phyloP scores from a whole-genome alignment of 768 basidiomycete genomes.

The Crassisporium funariophilum region DNA sequence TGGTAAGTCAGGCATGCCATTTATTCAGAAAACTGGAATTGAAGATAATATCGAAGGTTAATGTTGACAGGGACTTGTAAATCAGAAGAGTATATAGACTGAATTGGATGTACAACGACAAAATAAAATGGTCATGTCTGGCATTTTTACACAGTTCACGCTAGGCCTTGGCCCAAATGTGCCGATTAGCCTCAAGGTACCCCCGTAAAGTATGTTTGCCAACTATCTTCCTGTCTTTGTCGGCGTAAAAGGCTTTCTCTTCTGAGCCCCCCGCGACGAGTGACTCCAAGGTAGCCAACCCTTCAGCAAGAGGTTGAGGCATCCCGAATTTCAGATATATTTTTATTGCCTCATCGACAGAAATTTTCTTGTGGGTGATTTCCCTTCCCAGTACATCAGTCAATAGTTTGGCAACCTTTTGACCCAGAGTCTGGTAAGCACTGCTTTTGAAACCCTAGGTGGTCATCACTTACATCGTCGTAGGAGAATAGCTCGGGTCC shows the following conservation, averaged over 20 bases:
- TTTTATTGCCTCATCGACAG: slow-evolving; percentile 9
- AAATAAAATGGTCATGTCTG: no score
- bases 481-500: slow-evolving; percentile 10
- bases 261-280: background rate
- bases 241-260: background rate
- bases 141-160: no score
- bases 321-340: background rate
- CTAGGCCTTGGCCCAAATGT: slow-evolving; percentile 5
- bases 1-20: no score
- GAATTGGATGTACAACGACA: no score
- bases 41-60: no score
- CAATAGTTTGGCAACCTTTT: slow-evolving; percentile 23
- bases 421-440: background rate
- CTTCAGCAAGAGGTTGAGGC: background rate
- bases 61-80: no score
- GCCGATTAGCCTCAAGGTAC: slow-evolving; percentile 2
- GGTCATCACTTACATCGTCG: slow-evolving; percentile 1
- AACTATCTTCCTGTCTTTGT: background rate
- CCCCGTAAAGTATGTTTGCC: slow-evolving; percentile 5
- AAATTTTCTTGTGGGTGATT: slow-evolving; percentile 20
- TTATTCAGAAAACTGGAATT: no score
- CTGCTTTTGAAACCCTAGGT: background rate
- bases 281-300: background rate
- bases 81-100: no score
- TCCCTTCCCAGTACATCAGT: slow-evolving; percentile 22